Percentiles rank a stretch among this genome's conserved stretches.
Evolutionary conservation across 169 alveolate species (phyloP).

Genomic region (Plasmodium gaboni): DNA sequence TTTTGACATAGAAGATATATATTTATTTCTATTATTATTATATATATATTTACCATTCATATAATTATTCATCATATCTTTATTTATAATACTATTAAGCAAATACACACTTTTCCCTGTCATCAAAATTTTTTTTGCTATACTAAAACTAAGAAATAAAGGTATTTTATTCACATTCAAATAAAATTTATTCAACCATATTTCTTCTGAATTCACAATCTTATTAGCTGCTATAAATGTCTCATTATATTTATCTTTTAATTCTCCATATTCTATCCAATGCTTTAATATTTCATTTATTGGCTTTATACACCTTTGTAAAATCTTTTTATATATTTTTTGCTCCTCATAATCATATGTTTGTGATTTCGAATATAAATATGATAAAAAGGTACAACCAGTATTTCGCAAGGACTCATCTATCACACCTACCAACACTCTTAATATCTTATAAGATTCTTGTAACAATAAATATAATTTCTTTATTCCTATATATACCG

Average conservation of each 20-base stretch:
- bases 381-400: constrained; percentile 52
- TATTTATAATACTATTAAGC: constrained; percentile 19
- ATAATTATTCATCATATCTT: neutral
- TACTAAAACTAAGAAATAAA: constrained; percentile 20
- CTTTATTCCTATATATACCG: constrained; percentile 60
- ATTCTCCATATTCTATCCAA: constrained; percentile 46
- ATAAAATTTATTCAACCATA: constrained; percentile 50
- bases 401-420: constrained; percentile 59
- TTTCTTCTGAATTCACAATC: constrained; percentile 34
- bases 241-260: constrained; percentile 56
- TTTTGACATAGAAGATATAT: too few relatives aligned
- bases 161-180: constrained; percentile 44
- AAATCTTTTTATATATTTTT: constrained; percentile 26
- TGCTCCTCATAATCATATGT: constrained; percentile 67
- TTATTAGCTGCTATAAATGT: constrained; percentile 54
- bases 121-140: constrained; percentile 44
- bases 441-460: constrained; percentile 51
- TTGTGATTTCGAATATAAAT: constrained; percentile 62
- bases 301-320: constrained; percentile 59
- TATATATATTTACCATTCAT: neutral
- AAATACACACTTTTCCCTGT: constrained; percentile 64
- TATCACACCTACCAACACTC: constrained; percentile 50
- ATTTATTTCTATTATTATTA: neutral
- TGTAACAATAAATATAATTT: constrained; percentile 33
- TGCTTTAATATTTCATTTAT: constrained; percentile 41